Conservation (phyloP, 2,329 filamentous ascomycete species). For the Apiospora malaysiana region DNA sequence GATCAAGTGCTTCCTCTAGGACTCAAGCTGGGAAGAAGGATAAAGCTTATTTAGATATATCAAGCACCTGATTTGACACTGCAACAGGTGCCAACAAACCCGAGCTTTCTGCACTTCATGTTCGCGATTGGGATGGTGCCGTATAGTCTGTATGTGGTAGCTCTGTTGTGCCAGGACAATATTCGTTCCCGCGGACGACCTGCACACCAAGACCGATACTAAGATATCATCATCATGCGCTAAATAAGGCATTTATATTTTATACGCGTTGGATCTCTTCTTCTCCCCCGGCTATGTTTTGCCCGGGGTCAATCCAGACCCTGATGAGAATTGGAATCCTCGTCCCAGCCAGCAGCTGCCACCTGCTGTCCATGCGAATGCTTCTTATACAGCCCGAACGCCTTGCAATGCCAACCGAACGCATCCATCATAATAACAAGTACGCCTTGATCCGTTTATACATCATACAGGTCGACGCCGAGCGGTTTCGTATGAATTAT, state of each 20-base stretch:
- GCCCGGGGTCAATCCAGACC: neutral
- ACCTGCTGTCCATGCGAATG: constrained; percentile 3
- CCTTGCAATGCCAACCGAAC: constrained; percentile 16
- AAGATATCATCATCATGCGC: neutral
- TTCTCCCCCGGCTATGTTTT: no score
- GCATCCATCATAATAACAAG: constrained; percentile 6
- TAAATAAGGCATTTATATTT: neutral
- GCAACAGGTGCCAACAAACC: no score
- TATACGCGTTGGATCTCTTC: neutral
- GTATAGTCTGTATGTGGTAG: neutral
- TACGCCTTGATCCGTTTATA: constrained; percentile 16
- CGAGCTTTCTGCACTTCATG: no score
- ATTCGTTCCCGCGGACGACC: neutral
- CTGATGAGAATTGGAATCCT: neutral
- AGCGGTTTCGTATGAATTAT: neutral
- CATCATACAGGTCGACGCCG: neutral
- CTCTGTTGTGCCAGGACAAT: neutral
- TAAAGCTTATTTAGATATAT: no score
- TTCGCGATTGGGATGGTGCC: no score
- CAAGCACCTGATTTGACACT: no score
- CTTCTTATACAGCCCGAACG: constrained; percentile 16
- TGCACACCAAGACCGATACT: neutral
- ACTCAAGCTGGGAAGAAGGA: no score
- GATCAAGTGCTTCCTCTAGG: neutral
- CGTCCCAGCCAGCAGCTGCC: neutral